A percentile compares a stretch with the other conserved stretches of the same genome.
Evolutionary conservation across 202 grass and related monocot genomes (phyloP).

Genomic region (Tripidium arundinaceum): DNA sequence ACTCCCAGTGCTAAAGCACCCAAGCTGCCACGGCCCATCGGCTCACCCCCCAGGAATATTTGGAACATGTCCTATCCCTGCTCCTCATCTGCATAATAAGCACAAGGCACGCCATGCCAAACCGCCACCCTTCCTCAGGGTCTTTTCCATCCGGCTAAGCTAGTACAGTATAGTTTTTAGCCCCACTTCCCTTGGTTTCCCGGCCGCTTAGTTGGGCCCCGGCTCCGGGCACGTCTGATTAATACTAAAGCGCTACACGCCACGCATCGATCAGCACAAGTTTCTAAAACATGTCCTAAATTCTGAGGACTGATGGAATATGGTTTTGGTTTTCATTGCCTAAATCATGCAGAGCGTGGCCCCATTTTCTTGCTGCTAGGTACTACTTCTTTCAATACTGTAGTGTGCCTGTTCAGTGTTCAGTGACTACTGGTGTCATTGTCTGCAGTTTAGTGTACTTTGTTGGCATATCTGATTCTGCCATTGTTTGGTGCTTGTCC

Average conservation of each 20-base stretch:
- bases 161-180: slow-evolving; percentile 25
- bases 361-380: background rate
- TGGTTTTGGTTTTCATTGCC: background rate
- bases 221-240: background rate
- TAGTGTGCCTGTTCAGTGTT: background rate
- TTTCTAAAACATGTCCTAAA: slow-evolving; percentile 50
- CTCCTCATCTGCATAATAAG: slow-evolving; percentile 28
- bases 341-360: slow-evolving; percentile 1
- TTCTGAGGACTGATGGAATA: slow-evolving; percentile 21
- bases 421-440: background rate
- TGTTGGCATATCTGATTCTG: background rate
- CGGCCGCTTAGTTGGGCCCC: slow-evolving; percentile 21
- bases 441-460: slow-evolving; percentile 1
- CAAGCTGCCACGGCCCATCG: slow-evolving; percentile 1
- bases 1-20: slow-evolving; percentile 17
- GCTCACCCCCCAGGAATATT: slow-evolving; percentile 45
- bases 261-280: slow-evolving; percentile 37
- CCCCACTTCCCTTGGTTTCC: slow-evolving; percentile 54
- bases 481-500: background rate
- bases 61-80: slow-evolving; percentile 55
- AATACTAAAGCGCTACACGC: background rate
- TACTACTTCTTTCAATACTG: background rate
- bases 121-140: slow-evolving; percentile 23
- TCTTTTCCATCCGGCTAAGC: slow-evolving; percentile 6
- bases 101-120: slow-evolving; percentile 30